Evolutionary conservation across 257 asterid genomes (phyloP), one percentile per base, ranked within the genome.

Genomic region (Avicennia marina): DNA sequence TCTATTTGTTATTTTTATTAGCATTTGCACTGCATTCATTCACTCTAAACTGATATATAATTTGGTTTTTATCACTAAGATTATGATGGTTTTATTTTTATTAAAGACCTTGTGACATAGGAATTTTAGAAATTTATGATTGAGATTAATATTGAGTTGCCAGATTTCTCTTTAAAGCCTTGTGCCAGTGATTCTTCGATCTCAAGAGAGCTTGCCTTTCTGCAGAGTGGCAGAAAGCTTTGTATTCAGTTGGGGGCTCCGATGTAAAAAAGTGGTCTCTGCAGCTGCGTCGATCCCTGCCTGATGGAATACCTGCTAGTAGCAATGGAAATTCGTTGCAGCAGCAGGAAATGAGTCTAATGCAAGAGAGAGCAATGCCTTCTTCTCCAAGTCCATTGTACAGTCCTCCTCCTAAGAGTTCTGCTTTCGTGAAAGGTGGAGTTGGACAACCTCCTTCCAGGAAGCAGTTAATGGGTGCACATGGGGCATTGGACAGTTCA

Each of bases 151-250:
- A n/a, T n/a, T n/a, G n/a, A n/a, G n/a, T n/a, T n/a, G n/a, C n/a
- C n/a, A n/a, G n/a, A n/a, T n/a, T n/a, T n/a, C n/a, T n/a, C n/a
- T n/a, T n/a, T n/a, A n/a, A n/a, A n/a, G n/a, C n/a, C n/a, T n/a
- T n/a, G n/a, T n/a, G n/a, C n/a, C n/a, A n/a, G n/a, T n/a, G n/a
- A n/a, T n/a, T 34, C 36, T 22, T 40, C 69, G 52, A 58, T 63
- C 63, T 41, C 31, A 49, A 53, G 26, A 47, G 18, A 34, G 22
- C 39, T 22, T 51, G 58, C 18, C 41, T 73, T 59, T 68, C 48
- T 51, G 62, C 87, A 93, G 99, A 89, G 75, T 93, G 99, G 99
- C 97, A 93, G 80, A 93, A 93, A 78, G 99, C 99, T 17, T 73
- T 93, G 56, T 93, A 86, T 66, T 71, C 97, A 29, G 77, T 90